phyloP scores from a whole-genome alignment of 164 flowering plant species.

The Stephania japonica region DNA sequence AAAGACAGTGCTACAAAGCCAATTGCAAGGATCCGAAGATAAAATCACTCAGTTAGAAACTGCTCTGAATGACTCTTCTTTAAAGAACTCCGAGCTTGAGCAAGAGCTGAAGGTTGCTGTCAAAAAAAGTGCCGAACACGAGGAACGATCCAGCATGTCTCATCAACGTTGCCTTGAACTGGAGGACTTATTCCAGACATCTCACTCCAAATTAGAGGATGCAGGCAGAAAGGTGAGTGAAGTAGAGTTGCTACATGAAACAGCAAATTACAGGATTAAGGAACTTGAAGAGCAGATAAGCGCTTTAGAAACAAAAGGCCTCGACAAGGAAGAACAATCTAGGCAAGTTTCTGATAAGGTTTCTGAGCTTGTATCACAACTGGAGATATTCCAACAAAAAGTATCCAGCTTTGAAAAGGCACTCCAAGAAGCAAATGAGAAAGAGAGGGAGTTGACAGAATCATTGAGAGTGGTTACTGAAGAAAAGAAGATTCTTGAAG shows the following conservation, averaged over 20 bases:
- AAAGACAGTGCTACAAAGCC: conserved; percentile 29
- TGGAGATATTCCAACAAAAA: conserved; percentile 50
- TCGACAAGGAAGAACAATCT: conserved; percentile 50
- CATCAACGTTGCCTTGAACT: conserved; percentile 71
- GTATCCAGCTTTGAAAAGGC: conserved; percentile 56
- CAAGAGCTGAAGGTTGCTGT: conserved; percentile 42
- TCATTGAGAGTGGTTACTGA: conserved; percentile 33
- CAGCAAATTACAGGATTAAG: conserved; percentile 56
- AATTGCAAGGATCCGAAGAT: conserved; percentile 39
- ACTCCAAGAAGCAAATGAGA: conserved; percentile 46
- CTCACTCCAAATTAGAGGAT: conserved; percentile 61
- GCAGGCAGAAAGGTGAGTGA: conserved; percentile 55
- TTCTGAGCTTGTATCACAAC: conserved; percentile 48
- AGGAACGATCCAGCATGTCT: conserved; percentile 47
- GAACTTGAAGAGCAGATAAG: conserved; percentile 75
- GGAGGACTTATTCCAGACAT: conserved; percentile 57
- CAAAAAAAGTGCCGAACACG: conserved; percentile 60
- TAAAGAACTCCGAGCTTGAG: conserved; percentile 49
- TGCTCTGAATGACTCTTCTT: conserved; percentile 33
- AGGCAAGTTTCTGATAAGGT: conserved; percentile 34
- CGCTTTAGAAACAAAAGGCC: conserved; percentile 44
- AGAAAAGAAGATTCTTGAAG: conserved; percentile 57
- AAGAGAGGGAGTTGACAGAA: conserved; percentile 56
- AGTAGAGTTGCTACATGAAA: conserved; percentile 56
- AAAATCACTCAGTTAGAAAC: conserved; percentile 48